phyloP scores from a whole-genome alignment of 2,329 filamentous ascomycete genomes.

The Dactylella cylindrospora region DNA sequence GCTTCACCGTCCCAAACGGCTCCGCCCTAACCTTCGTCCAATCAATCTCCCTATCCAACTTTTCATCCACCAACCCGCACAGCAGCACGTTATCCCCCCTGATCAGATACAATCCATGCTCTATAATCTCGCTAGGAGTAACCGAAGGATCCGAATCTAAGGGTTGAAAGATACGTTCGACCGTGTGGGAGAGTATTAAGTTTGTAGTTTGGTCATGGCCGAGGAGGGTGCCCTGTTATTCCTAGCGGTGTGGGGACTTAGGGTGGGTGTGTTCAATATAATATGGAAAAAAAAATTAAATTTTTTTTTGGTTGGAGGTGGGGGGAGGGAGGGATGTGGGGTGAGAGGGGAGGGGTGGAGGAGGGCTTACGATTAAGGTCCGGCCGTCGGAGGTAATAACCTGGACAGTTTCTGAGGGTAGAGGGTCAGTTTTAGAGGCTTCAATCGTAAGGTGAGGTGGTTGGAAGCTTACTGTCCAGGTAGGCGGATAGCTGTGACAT shows the following conservation, averaged over 20 bases:
- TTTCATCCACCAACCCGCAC: conserved; percentile 85
- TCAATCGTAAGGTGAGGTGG: not conserved
- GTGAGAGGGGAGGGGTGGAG: not conserved
- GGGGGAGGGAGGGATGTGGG: not conserved
- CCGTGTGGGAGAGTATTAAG: conserved; percentile 76
- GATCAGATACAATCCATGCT: conserved; percentile 86
- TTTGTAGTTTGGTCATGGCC: conserved; percentile 92
- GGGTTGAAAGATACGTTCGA: conserved; percentile 87
- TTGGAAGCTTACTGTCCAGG: conserved; percentile 22
- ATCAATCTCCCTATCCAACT: conserved; percentile 84
- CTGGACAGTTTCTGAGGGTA: conserved; percentile 74
- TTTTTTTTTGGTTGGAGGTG: conserved; percentile 2
- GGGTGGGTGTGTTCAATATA: conserved; percentile 38
- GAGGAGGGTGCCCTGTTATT: conserved; percentile 69
- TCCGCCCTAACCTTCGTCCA: conserved; percentile 87
- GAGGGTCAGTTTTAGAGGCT: not conserved
- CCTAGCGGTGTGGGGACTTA: conserved; percentile 42
- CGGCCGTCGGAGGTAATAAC: conserved; percentile 91
- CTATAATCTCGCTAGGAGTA: conserved; percentile 70
- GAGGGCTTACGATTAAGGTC: conserved; percentile 61
- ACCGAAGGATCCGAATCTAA: conserved; percentile 68
- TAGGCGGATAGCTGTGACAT: conserved; percentile 41
- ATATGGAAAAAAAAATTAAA: not conserved
- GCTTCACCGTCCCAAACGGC: conserved; percentile 81
- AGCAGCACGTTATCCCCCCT: conserved; percentile 92